Base-by-base conservation (phyloP, 441 rosid genomes). In the Arabidopsis lyrata region DNA sequence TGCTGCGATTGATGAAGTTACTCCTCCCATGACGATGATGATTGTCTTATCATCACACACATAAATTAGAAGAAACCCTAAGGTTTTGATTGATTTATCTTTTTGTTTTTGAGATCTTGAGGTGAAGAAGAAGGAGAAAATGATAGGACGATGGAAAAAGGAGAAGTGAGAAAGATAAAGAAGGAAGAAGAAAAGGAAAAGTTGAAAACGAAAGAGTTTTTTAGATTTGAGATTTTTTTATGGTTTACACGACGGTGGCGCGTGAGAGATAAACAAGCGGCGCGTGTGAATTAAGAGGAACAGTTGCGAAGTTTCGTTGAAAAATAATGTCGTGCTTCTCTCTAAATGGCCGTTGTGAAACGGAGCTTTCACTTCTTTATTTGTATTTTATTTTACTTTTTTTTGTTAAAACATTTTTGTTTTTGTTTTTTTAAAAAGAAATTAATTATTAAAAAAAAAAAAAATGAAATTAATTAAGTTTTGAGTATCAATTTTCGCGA, bases 1-100 rank as follows among this genome's bases (percentile, higher is more conserved):
- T 38, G 95, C 88, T 20, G 95, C 95, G 79, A 89, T 85, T 32
- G 90, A 80, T 52, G 95, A 89, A 75, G 95, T 84, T 68, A 89
- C 88, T 77, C 90, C 92, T 75, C 95, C 95, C 95, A 89, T 71
- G 14, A 38, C 66, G 44, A 36, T 0, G 47, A 42, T 63, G 65
- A 36, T 57, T 59, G 4, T 39, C 62, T 77, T 72, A 53, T 53
- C 77, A 77, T 77, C 73, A 68, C 75, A 63, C 5, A 66, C 66
- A 45, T 76, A 62, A 68, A 71, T 72, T 44, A 63, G 8, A 14
- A 31, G 54, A 72, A 72, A 63, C 76, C 80, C 76, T 70, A 77
- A 57, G 18, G 9, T 66, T 56, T 54, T 60, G 38, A 42, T 42
- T 44, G 27, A 24, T 29, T 0, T n/a, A 5, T 8, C 29, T 56